phyloP scores from a whole-genome alignment of 352 stramenopile species.

The Thalassiosira ordinaria region DNA sequence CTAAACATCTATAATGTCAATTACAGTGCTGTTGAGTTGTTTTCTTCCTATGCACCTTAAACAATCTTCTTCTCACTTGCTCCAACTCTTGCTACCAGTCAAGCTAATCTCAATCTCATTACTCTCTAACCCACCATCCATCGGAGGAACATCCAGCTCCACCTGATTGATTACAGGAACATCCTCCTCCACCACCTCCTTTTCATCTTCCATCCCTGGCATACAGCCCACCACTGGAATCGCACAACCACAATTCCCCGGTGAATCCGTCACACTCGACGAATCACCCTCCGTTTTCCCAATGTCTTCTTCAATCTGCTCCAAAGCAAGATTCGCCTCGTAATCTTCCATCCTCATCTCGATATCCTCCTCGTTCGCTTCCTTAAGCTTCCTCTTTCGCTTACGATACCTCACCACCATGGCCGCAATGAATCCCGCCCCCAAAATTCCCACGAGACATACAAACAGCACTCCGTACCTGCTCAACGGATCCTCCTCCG shows the following conservation, averaged over 20 bases:
- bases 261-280: neutral
- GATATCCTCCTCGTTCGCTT: neutral
- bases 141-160: conserved; percentile 25
- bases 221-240: neutral
- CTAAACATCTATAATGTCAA: no score
- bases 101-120: conserved; percentile 46
- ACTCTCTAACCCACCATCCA: conserved; percentile 10
- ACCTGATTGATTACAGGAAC: conserved; percentile 9
- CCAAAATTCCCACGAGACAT: conserved; percentile 36
- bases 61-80: no score
- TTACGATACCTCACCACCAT: conserved; percentile 25
- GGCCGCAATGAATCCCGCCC: conserved; percentile 28
- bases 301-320: conserved; percentile 9
- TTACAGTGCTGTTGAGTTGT: no score
- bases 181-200: no score
- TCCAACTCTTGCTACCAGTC: conserved; percentile 3
- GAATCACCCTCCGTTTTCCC: conserved; percentile 1
- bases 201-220: no score
- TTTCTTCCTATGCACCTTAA: no score
- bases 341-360: conserved; percentile 2
- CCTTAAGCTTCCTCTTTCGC: conserved; percentile 4
- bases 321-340: conserved; percentile 16
- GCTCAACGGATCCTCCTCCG: conserved; percentile 29
- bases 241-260: neutral
- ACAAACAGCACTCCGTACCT: conserved; percentile 52